These are phyloP conservation scores for Microascus cirrosus DNA, from an alignment of 2,329 filamentous ascomycete genomes.

Conservation along the genomic window DNA sequence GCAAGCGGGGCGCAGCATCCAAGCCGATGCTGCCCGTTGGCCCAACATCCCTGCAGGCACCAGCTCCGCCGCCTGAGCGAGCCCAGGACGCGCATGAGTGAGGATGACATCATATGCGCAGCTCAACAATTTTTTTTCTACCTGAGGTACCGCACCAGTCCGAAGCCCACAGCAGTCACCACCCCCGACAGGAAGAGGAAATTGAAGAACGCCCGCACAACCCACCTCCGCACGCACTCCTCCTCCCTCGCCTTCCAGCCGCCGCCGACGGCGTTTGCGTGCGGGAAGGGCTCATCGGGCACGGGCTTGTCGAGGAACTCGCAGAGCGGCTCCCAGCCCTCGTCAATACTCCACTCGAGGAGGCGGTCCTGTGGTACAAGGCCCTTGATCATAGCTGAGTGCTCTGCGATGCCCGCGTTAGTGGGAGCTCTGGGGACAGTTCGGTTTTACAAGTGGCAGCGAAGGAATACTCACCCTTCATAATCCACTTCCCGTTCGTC, in stretches of 20 bases:
- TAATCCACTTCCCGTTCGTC: slow-evolving; percentile 16
- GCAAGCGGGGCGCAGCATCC: no score
- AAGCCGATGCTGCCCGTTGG: no score
- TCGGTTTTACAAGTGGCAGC: not conserved
- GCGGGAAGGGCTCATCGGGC: slow-evolving; percentile 13
- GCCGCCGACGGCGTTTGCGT: slow-evolving; percentile 4
- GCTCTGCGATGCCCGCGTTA: slow-evolving; percentile 11
- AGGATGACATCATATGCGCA: not conserved
- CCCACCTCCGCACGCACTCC: slow-evolving; percentile 7
- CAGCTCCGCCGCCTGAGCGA: not conserved
- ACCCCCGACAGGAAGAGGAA: slow-evolving; percentile 1
- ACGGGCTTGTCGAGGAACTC: slow-evolving; percentile 21
- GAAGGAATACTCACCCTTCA: slow-evolving; percentile 11
- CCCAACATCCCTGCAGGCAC: not conserved
- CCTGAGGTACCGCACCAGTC: not conserved
- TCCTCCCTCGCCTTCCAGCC: slow-evolving; percentile 5
- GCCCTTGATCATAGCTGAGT: slow-evolving; percentile 19
- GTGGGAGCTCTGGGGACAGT: not conserved
- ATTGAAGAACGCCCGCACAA: slow-evolving; percentile 7
- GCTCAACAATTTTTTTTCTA: not conserved
- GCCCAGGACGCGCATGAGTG: not conserved
- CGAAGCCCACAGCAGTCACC: slow-evolving; percentile 2
- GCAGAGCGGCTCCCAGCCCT: slow-evolving; percentile 24
- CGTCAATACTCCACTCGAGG: slow-evolving; percentile 18
- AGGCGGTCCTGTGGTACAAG: slow-evolving; percentile 12